These are phyloP conservation scores for Vitis hybrid DNA, from an alignment of 177 flowering plant species.

Conservation along the genomic window DNA sequence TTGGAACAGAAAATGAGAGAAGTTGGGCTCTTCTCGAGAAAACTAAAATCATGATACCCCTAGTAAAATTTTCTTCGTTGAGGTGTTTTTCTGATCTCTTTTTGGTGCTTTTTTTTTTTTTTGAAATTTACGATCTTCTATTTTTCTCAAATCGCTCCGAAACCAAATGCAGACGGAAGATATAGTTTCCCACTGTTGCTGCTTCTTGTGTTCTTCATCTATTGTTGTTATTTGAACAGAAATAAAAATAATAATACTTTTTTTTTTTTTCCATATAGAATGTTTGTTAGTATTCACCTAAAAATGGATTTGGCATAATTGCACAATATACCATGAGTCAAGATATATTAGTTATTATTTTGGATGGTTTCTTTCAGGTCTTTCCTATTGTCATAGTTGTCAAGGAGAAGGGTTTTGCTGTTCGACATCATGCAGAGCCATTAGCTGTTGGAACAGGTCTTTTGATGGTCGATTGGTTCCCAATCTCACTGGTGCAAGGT, in stretches of 20 bases:
- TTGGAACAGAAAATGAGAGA: not conserved
- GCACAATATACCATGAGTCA: not conserved
- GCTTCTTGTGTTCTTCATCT: too few relatives aligned
- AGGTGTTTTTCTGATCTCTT: not conserved
- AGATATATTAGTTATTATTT: not conserved
- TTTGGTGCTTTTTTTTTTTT: too few relatives aligned
- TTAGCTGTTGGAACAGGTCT: conserved; percentile 18
- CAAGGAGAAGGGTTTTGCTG: conserved; percentile 37
- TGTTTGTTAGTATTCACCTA: too few relatives aligned
- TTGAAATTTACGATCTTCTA: too few relatives aligned
- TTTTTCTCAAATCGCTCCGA: too few relatives aligned
- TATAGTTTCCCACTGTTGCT: too few relatives aligned
- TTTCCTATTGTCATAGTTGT: conserved; percentile 22
- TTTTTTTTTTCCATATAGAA: too few relatives aligned
- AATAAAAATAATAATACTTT: too few relatives aligned
- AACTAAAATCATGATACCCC: not conserved
- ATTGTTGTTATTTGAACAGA: too few relatives aligned
- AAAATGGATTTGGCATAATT: not conserved
- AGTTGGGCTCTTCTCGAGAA: not conserved
- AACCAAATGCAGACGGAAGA: too few relatives aligned
- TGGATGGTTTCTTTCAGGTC: conserved; percentile 21
- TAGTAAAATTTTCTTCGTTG: not conserved
- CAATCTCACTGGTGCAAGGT: conserved; percentile 40
- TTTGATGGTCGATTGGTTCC: conserved; percentile 30
- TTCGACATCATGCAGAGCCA: conserved; percentile 30